Evolutionary conservation across 176 grass and related monocot genomes (phyloP).

Genomic region (Typha latifolia): DNA sequence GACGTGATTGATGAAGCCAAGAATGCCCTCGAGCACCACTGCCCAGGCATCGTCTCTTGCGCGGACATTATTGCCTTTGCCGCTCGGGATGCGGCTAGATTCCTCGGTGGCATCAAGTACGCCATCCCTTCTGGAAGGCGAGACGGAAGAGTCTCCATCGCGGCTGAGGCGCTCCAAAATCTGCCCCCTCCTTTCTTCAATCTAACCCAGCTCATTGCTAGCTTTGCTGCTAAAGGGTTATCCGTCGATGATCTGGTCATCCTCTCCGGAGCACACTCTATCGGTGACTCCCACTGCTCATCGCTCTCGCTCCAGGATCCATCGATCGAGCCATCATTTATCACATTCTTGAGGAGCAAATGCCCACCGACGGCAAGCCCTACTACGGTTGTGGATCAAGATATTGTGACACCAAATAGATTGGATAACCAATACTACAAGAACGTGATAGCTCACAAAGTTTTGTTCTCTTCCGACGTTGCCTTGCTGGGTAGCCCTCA

Average conservation of each 20-base stretch:
- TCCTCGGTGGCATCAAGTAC: constrained; percentile 20
- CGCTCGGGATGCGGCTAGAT: background rate
- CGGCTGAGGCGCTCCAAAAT: background rate
- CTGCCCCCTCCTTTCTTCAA: background rate
- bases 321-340: constrained; percentile 10
- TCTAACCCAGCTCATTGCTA: background rate
- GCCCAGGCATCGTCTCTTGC: constrained; percentile 5
- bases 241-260: constrained; percentile 9
- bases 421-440: no score
- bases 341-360: constrained; percentile 17
- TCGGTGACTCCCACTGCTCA: constrained; percentile 8
- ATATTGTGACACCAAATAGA: constrained; percentile 5
- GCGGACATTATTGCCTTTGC: constrained; percentile 2
- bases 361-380: constrained; percentile 23
- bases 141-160: constrained; percentile 11
- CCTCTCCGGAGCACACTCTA: constrained; percentile 13
- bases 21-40: constrained; percentile 11
- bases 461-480: no score
- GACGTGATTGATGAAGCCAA: constrained; percentile 28
- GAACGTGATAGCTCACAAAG: no score
- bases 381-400: constrained; percentile 7
- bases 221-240: background rate
- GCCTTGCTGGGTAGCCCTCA: background rate
- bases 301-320: constrained; percentile 19
- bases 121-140: constrained; percentile 13